Evolutionary conservation across 192 early-diverging fungal genomes (phyloP).

Genomic region (Coemansia brasiliensis): DNA sequence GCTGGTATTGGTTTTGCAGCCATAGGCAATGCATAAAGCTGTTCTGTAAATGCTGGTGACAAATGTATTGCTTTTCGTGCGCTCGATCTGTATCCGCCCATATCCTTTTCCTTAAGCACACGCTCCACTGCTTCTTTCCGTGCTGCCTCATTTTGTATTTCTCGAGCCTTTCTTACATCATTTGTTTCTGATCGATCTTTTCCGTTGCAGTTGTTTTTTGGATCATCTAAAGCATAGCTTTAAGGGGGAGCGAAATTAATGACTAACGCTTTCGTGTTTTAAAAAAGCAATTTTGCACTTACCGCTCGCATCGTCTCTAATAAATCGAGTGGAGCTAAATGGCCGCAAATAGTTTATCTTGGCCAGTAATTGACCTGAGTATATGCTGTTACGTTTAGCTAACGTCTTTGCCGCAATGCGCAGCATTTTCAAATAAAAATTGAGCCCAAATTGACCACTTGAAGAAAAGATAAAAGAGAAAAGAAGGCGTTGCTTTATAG

Average conservation of each 20-base stretch:
- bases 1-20: conserved; percentile 8
- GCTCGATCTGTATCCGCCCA: not conserved
- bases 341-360: too few relatives aligned
- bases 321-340: not conserved
- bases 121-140: conserved; percentile 20
- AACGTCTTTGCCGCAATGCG: too few relatives aligned
- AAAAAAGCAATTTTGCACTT: not conserved
- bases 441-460: too few relatives aligned
- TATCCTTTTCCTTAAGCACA: conserved; percentile 15
- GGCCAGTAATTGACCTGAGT: too few relatives aligned
- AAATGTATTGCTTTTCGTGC: conserved; percentile 6
- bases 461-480: too few relatives aligned
- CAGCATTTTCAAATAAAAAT: too few relatives aligned
- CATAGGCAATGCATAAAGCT: conserved; percentile 28
- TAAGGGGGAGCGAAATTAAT: too few relatives aligned
- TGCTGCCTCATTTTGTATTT: conserved; percentile 19
- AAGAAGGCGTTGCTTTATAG: too few relatives aligned
- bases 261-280: too few relatives aligned
- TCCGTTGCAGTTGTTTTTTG: not conserved
- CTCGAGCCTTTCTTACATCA: not conserved
- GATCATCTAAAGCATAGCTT: too few relatives aligned
- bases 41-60: conserved; percentile 28
- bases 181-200: not conserved
- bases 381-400: too few relatives aligned
- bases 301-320: not conserved